Percentiles rank a stretch among this genome's conserved stretches.
These are phyloP conservation scores for Globisporangium nodosum DNA, from an alignment of 352 stramenopile genomes.

Conservation along the genomic window DNA sequence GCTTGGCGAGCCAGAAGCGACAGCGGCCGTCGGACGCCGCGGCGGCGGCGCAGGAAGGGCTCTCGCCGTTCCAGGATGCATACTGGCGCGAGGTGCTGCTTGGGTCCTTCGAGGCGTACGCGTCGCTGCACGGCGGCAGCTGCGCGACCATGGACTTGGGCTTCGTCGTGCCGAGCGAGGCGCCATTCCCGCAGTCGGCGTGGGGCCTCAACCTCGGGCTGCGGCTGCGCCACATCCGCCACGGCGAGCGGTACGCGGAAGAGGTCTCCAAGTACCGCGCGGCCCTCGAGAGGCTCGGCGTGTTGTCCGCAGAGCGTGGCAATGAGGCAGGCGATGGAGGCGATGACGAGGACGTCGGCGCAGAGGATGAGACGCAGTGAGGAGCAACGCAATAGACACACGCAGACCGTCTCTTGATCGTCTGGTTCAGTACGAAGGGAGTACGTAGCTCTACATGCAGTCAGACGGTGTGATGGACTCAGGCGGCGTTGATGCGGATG, in stretches of 20 bases:
- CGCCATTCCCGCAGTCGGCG: slow-evolving; percentile 43
- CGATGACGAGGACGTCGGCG: background rate
- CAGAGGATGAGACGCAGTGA: background rate
- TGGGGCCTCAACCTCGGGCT: slow-evolving; percentile 74
- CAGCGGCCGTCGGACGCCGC: slow-evolving; percentile 9
- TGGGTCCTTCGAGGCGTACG: slow-evolving; percentile 52
- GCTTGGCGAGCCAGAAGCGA: slow-evolving; percentile 11
- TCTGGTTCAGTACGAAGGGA: background rate
- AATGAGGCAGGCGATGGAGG: background rate
- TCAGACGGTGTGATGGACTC: background rate
- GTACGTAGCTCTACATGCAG: background rate
- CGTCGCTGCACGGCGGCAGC: slow-evolving; percentile 27
- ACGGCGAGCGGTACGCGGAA: slow-evolving; percentile 57
- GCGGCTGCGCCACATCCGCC: slow-evolving; percentile 57
- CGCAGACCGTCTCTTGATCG: background rate
- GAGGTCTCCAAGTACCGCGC: slow-evolving; percentile 53
- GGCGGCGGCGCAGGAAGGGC: background rate
- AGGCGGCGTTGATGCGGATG: slow-evolving; percentile 23
- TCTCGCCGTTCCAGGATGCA: slow-evolving; percentile 47
- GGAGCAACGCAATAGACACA: background rate
- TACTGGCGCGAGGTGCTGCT: slow-evolving; percentile 78
- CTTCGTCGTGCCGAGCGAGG: slow-evolving; percentile 54
- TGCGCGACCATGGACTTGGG: slow-evolving; percentile 50
- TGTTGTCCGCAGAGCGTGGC: background rate
- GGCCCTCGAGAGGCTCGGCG: slow-evolving; percentile 22